Evolutionary conservation across 805 yeast genomes (phyloP).

Genomic region (Saturnispora mendoncae): DNA sequence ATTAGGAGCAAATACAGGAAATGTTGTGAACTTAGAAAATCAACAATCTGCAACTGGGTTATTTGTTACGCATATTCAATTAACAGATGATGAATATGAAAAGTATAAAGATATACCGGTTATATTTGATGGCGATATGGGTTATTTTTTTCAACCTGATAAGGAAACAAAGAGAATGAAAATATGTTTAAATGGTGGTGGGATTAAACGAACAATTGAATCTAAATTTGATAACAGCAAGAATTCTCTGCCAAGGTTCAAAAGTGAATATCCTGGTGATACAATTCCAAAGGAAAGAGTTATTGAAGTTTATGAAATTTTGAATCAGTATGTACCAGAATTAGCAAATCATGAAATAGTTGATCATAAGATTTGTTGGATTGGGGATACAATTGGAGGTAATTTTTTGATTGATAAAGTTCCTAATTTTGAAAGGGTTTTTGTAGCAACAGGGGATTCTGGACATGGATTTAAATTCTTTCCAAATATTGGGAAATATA

Average conservation of each 20-base stretch:
- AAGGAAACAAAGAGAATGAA: conserved; percentile 29
- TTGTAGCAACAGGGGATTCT: conserved; percentile 37
- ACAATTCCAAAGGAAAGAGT: conserved; percentile 30
- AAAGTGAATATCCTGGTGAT: conserved; percentile 25
- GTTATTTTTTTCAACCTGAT: conserved; percentile 44
- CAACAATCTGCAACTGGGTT: conserved; percentile 33
- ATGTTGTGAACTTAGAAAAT: conserved; percentile 26
- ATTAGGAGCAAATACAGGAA: conserved; percentile 34
- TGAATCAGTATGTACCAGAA: conserved; percentile 30
- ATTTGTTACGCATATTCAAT: conserved; percentile 32
- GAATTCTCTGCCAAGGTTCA: conserved; percentile 31
- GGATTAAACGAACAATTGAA: conserved; percentile 19
- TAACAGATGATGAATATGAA: conserved; percentile 30
- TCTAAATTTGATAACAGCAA: conserved; percentile 13
- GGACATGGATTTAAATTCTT: conserved; percentile 39
- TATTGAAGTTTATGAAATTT: conserved; percentile 20
- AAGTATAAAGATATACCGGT: conserved; percentile 33
- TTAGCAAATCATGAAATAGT: conserved; percentile 26
- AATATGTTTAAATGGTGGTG: conserved; percentile 31
- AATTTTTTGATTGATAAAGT: conserved; percentile 33
- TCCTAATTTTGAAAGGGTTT: conserved; percentile 27
- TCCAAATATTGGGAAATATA: conserved; percentile 38
- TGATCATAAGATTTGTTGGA: conserved; percentile 30
- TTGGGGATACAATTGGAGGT: conserved; percentile 31
- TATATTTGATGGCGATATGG: conserved; percentile 35